These are phyloP conservation scores for Fragaria nilgerrensis DNA, from an alignment of 306 rosid species.

Conservation along the genomic window DNA sequence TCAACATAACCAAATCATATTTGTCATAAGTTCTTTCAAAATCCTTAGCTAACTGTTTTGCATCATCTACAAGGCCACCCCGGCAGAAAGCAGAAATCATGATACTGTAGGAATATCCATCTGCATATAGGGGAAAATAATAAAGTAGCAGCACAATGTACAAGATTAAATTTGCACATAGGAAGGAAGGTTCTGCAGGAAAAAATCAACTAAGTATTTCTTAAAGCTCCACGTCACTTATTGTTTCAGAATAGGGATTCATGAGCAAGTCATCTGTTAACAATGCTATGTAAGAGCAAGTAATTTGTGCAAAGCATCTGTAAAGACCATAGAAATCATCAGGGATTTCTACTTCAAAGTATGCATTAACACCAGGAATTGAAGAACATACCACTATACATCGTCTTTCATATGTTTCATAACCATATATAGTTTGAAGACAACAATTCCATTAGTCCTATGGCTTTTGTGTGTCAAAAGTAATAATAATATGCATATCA, in stretches of 20 bases:
- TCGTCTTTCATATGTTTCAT: neutral
- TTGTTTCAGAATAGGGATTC: neutral
- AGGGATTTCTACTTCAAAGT: neutral
- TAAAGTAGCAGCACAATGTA: conserved; percentile 22
- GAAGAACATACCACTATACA: neutral
- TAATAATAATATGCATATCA: neutral
- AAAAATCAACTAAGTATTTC: neutral
- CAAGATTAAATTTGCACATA: neutral
- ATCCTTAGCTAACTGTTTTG: conserved; percentile 76
- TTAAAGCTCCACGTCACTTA: neutral
- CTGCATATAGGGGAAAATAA: conserved; percentile 47
- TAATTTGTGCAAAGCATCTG: neutral
- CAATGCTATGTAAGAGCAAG: neutral
- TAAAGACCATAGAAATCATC: neutral
- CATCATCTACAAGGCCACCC: conserved; percentile 76
- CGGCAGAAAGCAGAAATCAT: conserved; percentile 91
- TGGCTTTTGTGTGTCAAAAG: neutral
- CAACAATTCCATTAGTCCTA: neutral
- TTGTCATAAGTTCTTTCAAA: conserved; percentile 63
- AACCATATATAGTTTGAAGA: neutral
- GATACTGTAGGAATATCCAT: conserved; percentile 93
- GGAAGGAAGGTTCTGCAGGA: conserved; percentile 10
- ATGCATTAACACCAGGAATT: neutral
- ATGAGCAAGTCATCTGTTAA: neutral
- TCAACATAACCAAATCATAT: conserved; percentile 84